These are phyloP conservation scores for Boletus vinaceobasis DNA, from an alignment of 768 basidiomycete species.

Conservation along the genomic window DNA sequence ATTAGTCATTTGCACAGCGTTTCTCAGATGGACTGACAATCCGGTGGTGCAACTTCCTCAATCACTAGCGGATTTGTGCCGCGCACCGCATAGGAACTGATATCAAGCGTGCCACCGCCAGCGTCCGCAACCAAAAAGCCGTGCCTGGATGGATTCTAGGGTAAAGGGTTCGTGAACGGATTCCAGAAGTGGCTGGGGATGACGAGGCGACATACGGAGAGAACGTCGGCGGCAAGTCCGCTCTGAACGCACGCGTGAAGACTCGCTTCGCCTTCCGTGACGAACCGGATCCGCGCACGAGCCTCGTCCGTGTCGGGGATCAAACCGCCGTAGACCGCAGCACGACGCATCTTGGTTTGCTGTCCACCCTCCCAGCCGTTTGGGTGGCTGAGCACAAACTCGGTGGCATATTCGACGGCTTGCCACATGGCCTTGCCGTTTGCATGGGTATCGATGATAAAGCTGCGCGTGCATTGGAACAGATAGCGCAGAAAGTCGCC, in stretches of 20 bases:
- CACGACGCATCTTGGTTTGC: constrained; percentile 73
- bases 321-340: constrained; percentile 66
- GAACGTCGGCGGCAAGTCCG: constrained; percentile 73
- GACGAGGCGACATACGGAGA: constrained; percentile 48
- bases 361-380: constrained; percentile 81
- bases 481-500: constrained; percentile 77
- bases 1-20: background rate
- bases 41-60: constrained; percentile 80
- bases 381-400: constrained; percentile 75
- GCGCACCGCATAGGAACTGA: constrained; percentile 75
- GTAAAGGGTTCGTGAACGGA: constrained; percentile 4
- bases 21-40: constrained; percentile 47
- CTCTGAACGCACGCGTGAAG: constrained; percentile 77
- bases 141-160: constrained; percentile 66
- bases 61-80: constrained; percentile 69
- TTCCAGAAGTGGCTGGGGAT: background rate
- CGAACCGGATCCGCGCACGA: constrained; percentile 70
- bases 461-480: constrained; percentile 67
- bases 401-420: constrained; percentile 64
- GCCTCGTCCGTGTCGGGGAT: constrained; percentile 74
- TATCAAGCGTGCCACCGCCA: constrained; percentile 78
- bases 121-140: constrained; percentile 81
- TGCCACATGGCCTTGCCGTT: constrained; percentile 67
- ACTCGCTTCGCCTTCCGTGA: constrained; percentile 83
- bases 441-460: constrained; percentile 82